A percentile compares a stretch with the other conserved stretches of the same genome.
Conservation (phyloP, 208 protist genomes). For the Angomonas ambiguus region DNA sequence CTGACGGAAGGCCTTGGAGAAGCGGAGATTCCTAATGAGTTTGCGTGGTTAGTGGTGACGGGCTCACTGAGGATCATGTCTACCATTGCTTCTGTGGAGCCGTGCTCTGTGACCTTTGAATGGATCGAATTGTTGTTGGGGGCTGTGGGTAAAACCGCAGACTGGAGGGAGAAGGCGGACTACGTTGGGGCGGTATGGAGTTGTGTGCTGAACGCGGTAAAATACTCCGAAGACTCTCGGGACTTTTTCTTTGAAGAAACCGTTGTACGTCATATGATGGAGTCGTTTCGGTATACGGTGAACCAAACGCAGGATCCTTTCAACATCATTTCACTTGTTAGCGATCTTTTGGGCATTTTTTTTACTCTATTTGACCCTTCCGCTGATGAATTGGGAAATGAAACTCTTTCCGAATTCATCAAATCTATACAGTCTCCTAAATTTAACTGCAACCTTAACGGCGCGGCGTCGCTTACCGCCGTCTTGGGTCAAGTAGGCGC, state of each 20-base stretch:
- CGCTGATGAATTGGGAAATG: background rate
- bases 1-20: conserved; percentile 27
- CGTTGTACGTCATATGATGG: background rate
- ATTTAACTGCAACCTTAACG: background rate
- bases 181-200: conserved; percentile 21
- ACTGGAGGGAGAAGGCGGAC: conserved; percentile 13
- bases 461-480: background rate
- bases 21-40: background rate
- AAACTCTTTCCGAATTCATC: background rate
- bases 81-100: conserved; percentile 32
- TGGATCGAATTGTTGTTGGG: conserved; percentile 57
- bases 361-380: background rate
- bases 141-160: background rate
- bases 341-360: background rate
- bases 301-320: background rate
- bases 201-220: conserved; percentile 17
- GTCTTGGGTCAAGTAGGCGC: background rate
- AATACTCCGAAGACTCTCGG: background rate
- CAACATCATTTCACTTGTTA: background rate
- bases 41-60: conserved; percentile 23
- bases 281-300: background rate
- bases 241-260: conserved; percentile 5
- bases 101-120: conserved; percentile 67
- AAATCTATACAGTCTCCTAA: background rate
- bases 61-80: conserved; percentile 68